Percentiles rank a stretch among this genome's conserved stretches.
These are phyloP conservation scores for Osmanthus fragrans DNA, from an alignment of 257 asterid species.

Conservation along the genomic window DNA sequence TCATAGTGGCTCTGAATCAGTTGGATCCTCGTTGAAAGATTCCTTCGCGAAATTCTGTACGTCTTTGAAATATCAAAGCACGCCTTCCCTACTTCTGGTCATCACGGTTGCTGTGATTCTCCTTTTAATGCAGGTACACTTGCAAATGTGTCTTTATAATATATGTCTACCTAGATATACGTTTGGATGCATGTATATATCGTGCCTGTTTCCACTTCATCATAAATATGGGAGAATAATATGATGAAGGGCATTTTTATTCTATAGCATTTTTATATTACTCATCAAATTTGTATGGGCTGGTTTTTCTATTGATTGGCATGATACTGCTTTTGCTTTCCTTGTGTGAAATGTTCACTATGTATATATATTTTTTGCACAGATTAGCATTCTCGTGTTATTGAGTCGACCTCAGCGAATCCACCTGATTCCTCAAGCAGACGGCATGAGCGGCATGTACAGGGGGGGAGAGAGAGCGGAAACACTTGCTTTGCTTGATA, in stretches of 20 bases:
- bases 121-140: constrained; percentile 85
- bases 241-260: background rate
- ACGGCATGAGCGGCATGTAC: constrained; percentile 31
- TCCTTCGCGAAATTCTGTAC: constrained; percentile 39
- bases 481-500: constrained; percentile 41
- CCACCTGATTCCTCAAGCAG: constrained; percentile 70
- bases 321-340: background rate
- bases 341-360: background rate
- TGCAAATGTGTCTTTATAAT: background rate
- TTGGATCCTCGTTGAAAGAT: constrained; percentile 43
- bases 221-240: background rate
- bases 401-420: constrained; percentile 86
- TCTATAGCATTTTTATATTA: background rate
- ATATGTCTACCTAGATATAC: background rate
- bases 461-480: constrained; percentile 46
- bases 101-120: constrained; percentile 59
- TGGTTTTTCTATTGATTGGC: background rate
- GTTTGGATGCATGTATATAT: background rate
- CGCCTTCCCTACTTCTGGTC: constrained; percentile 56
- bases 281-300: background rate
- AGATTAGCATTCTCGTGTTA: constrained; percentile 83
- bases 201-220: background rate
- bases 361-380: constrained; percentile 23
- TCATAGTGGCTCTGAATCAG: constrained; percentile 31
- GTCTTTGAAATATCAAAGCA: constrained; percentile 52